Conservation (phyloP, 2,329 filamentous ascomycete species). For the Alternaria hordeiaustralica region DNA sequence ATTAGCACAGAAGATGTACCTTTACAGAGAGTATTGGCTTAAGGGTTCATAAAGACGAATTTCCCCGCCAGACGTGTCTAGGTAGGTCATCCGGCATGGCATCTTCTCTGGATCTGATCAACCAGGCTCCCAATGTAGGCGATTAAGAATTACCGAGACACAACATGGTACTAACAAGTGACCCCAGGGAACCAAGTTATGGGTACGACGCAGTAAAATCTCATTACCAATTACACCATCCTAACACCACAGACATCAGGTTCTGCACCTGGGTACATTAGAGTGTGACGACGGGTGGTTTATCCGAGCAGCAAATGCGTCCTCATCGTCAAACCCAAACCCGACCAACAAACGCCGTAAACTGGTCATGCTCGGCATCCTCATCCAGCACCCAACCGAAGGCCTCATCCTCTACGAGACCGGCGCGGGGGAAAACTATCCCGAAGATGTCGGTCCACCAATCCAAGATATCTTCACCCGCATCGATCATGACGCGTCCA, state of each 20-base stretch:
- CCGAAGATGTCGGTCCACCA: conserved; percentile 35
- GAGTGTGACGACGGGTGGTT: conserved; percentile 48
- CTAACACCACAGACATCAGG: conserved; percentile 13
- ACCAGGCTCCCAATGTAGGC: conserved; percentile 26
- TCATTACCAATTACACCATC: not conserved
- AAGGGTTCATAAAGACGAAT: not conserved
- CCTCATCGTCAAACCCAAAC: conserved; percentile 37
- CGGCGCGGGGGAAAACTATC: conserved; percentile 42
- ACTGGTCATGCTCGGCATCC: conserved; percentile 28
- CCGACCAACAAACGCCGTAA: conserved; percentile 33
- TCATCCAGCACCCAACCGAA: conserved; percentile 37
- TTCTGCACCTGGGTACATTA: conserved; percentile 45
- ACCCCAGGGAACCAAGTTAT: conserved; percentile 45
- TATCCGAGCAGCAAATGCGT: conserved; percentile 38
- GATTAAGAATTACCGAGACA: not conserved
- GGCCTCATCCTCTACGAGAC: conserved; percentile 48
- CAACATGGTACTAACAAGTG: not conserved
- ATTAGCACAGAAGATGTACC: not conserved
- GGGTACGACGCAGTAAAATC: conserved; percentile 23
- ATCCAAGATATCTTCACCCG: conserved; percentile 44
- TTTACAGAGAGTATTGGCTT: not conserved
- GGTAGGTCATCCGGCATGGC: not conserved
- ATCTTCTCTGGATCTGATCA: conserved; percentile 22
- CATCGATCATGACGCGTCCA: conserved; percentile 29
- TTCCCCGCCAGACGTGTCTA: not conserved